These are phyloP conservation scores for Hymenoscyphus occultus DNA, from an alignment of 2,329 filamentous ascomycete species.

Conservation along the genomic window DNA sequence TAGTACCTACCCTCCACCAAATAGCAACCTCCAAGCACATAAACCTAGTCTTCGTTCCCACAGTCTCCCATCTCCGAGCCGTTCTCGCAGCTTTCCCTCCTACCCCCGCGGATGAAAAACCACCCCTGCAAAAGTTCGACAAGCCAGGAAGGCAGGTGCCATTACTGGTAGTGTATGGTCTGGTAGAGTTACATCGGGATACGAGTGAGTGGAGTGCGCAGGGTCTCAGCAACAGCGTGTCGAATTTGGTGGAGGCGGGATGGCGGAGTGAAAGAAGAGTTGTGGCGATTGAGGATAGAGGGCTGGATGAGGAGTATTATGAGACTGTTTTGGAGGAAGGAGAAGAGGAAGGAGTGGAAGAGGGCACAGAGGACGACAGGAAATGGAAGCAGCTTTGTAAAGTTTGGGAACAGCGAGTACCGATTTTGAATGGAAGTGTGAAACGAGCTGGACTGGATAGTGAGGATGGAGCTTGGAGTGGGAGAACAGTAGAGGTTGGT, in stretches of 20 bases:
- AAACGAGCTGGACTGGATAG: slow-evolving; percentile 42
- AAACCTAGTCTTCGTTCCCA: slow-evolving; percentile 69
- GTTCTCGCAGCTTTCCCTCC: slow-evolving; percentile 56
- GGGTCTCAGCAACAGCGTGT: slow-evolving; percentile 62
- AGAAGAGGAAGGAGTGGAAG: slow-evolving; percentile 32
- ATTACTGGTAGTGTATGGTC: slow-evolving; percentile 61
- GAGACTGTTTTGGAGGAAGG: slow-evolving; percentile 37
- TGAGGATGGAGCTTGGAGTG: slow-evolving; percentile 54
- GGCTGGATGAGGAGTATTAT: slow-evolving; percentile 31
- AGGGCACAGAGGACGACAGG: slow-evolving; percentile 11
- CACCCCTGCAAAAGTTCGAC: slow-evolving; percentile 16
- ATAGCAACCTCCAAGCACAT: slow-evolving; percentile 67
- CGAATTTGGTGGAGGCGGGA: slow-evolving; percentile 61
- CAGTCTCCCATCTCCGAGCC: slow-evolving; percentile 73
- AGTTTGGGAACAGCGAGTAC: slow-evolving; percentile 51
- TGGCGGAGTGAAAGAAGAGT: slow-evolving; percentile 43
- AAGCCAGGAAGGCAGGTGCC: slow-evolving; percentile 35
- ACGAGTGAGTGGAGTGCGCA: slow-evolving; percentile 75
- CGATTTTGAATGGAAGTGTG: slow-evolving; percentile 58
- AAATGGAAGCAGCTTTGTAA: slow-evolving; percentile 29
- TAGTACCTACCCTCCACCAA: slow-evolving; percentile 65
- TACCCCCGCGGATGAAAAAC: slow-evolving; percentile 1
- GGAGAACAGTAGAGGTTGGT: slow-evolving; percentile 55
- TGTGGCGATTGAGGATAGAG: slow-evolving; percentile 45
- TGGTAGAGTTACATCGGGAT: slow-evolving; percentile 61